Evolutionary conservation across 2,329 filamentous ascomycete species (phyloP).

Genomic region (Pseudopyricularia javanii): DNA sequence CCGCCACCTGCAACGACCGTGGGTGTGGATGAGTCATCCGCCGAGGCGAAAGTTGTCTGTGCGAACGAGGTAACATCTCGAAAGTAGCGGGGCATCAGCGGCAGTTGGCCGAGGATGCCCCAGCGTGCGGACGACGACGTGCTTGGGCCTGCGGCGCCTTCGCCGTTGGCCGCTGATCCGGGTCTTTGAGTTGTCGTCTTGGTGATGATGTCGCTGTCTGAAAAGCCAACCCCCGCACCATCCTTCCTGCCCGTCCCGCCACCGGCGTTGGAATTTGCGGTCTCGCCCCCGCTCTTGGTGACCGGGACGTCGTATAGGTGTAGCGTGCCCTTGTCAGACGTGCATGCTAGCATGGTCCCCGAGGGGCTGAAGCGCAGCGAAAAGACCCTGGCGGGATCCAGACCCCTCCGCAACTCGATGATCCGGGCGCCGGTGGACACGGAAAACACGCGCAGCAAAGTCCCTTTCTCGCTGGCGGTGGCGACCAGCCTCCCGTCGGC

Average conservation of each 20-base stretch:
- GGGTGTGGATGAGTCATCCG: constrained; percentile 45
- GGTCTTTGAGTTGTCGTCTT: constrained; percentile 4
- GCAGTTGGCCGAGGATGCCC: constrained; percentile 74
- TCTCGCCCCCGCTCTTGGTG: constrained; percentile 12
- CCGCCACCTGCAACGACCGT: constrained; percentile 1
- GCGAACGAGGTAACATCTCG: constrained; percentile 83
- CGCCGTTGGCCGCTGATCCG: constrained; percentile 3
- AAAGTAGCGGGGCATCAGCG: constrained; percentile 74
- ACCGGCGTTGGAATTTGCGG: not conserved
- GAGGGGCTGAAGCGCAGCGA: constrained; percentile 80
- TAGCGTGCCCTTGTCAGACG: constrained; percentile 90
- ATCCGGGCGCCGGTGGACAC: constrained; percentile 70
- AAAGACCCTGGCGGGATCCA: constrained; percentile 79
- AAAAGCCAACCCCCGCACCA: constrained; percentile 1
- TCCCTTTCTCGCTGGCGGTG: constrained; percentile 86
- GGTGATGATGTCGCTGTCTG: not conserved
- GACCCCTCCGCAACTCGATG: constrained; percentile 74
- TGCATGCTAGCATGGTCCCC: constrained; percentile 71
- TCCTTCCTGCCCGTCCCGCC: not conserved
- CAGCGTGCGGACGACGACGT: constrained; percentile 59
- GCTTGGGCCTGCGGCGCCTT: constrained; percentile 6
- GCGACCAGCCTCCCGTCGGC: constrained; percentile 70
- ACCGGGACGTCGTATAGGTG: constrained; percentile 83
- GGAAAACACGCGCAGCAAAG: constrained; percentile 74
- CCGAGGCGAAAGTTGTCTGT: constrained; percentile 69